phyloP scores from a whole-genome alignment of 2,329 filamentous ascomycete species.

The Lachnum nothofagi region DNA sequence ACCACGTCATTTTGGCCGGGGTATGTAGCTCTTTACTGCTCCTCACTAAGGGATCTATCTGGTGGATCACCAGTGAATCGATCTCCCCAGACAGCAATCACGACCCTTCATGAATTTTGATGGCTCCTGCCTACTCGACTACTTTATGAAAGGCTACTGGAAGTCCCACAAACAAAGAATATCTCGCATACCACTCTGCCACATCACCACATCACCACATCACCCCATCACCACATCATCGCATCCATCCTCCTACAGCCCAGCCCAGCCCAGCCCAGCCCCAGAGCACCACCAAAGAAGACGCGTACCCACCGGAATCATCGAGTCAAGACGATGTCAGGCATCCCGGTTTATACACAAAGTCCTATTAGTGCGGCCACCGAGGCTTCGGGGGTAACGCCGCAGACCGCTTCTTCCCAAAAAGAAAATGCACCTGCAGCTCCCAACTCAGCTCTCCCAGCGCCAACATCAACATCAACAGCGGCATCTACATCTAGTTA shows the following conservation, averaged over 20 bases:
- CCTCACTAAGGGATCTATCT: too few species aligned
- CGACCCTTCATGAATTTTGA: too few species aligned
- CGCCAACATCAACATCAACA: slow-evolving; percentile 30
- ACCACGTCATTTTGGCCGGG: too few species aligned
- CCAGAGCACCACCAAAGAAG: background rate
- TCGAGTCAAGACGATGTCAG: slow-evolving; percentile 44
- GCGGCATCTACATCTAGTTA: slow-evolving; percentile 30
- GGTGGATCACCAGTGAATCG: too few species aligned
- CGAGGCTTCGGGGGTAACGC: slow-evolving; percentile 47
- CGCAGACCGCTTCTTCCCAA: slow-evolving; percentile 38
- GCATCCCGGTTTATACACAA: slow-evolving; percentile 54
- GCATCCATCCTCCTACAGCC: background rate
- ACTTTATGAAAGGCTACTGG: too few species aligned
- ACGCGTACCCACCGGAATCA: background rate
- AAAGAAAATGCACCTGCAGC: slow-evolving; percentile 20
- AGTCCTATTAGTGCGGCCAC: slow-evolving; percentile 52
- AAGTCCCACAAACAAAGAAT: too few species aligned
- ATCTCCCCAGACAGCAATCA: too few species aligned
- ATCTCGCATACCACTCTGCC: too few species aligned
- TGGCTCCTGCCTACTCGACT: too few species aligned
- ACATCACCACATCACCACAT: background rate
- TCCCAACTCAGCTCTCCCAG: slow-evolving; percentile 24
- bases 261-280: too few species aligned
- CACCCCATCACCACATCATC: background rate
- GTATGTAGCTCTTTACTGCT: too few species aligned